Evolutionary conservation across 768 basidiomycete species (phyloP).

Genomic region (Suillus brevipes): DNA sequence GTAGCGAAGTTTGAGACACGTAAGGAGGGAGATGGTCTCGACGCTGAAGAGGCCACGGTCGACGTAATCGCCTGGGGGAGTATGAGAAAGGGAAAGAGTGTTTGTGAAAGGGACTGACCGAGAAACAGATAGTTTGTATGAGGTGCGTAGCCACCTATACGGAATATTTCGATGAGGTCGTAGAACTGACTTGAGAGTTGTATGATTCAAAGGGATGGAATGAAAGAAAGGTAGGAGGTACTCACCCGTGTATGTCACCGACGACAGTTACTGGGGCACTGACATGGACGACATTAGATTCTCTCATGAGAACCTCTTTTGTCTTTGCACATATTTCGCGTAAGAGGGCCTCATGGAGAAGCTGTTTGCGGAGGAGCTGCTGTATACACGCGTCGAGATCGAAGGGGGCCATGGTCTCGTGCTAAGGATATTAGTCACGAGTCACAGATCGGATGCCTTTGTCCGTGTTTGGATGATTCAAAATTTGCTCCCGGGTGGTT

Average conservation of each 20-base stretch:
- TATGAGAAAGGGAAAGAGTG: background rate
- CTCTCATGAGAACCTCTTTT: conserved; percentile 98
- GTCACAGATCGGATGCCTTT: conserved; percentile 25
- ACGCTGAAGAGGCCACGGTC: conserved; percentile 97
- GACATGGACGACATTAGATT: conserved; percentile 98
- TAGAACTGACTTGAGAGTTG: conserved; percentile 86
- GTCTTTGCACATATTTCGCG: conserved; percentile 99
- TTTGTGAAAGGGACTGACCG: conserved; percentile 51
- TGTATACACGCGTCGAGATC: conserved; percentile 97
- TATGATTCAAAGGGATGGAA: conserved; percentile 29
- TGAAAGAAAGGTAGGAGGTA: conserved; percentile 18
- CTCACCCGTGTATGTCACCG: conserved; percentile 98
- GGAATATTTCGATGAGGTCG: conserved; percentile 98
- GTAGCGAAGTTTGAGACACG: conserved; percentile 94
- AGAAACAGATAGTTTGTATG: conserved; percentile 98
- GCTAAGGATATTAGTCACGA: conserved; percentile 5
- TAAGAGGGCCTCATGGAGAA: conserved; percentile 90
- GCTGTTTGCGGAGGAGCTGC: conserved; percentile 86
- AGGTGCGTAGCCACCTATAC: conserved; percentile 96
- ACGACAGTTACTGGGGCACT: conserved; percentile 97
- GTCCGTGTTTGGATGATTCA: conserved; percentile 34
- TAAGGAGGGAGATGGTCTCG: conserved; percentile 96
- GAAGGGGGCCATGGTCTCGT: conserved; percentile 56
- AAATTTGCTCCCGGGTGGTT: no score
- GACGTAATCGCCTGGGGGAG: conserved; percentile 86